Evolutionary conservation across 305 asterid species (phyloP).

Genomic region (Petunia hybrid): DNA sequence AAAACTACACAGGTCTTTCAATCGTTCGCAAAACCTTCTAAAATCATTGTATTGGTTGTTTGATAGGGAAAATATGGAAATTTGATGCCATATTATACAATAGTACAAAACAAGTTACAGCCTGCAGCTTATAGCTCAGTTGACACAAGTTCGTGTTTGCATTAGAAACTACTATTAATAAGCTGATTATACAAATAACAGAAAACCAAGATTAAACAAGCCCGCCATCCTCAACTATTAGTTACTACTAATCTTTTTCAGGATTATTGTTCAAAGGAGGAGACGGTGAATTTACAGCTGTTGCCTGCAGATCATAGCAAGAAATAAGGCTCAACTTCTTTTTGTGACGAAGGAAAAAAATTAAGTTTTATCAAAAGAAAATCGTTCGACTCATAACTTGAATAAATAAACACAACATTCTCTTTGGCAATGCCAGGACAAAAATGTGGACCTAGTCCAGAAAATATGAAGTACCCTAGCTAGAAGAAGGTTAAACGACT

Average conservation of each 20-base stretch:
- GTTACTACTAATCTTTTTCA: too few species aligned
- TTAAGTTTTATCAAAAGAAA: neutral
- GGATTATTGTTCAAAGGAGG: too few species aligned
- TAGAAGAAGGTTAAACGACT: slow-evolving; percentile 7
- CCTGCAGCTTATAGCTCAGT: neutral
- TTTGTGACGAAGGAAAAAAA: too few species aligned
- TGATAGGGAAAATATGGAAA: too few species aligned
- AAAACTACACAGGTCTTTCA: neutral
- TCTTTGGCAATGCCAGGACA: slow-evolving; percentile 2
- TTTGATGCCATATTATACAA: neutral
- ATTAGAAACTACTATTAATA: too few species aligned
- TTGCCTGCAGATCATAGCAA: too few species aligned
- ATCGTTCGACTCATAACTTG: neutral
- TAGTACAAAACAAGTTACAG: neutral
- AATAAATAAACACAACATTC: neutral
- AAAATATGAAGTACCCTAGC: neutral
- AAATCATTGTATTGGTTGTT: too few species aligned
- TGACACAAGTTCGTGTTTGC: too few species aligned
- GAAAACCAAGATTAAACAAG: neutral
- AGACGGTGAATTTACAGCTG: too few species aligned
- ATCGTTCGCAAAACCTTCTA: too few species aligned
- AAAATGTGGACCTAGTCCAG: slow-evolving; percentile 11
- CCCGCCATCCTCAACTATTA: neutral
- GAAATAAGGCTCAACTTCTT: too few species aligned
- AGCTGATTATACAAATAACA: neutral